Percentiles rank a stretch among this genome's conserved stretches.
Conservation (phyloP, 1,139 yeast species). For the Candida sp. region DNA sequence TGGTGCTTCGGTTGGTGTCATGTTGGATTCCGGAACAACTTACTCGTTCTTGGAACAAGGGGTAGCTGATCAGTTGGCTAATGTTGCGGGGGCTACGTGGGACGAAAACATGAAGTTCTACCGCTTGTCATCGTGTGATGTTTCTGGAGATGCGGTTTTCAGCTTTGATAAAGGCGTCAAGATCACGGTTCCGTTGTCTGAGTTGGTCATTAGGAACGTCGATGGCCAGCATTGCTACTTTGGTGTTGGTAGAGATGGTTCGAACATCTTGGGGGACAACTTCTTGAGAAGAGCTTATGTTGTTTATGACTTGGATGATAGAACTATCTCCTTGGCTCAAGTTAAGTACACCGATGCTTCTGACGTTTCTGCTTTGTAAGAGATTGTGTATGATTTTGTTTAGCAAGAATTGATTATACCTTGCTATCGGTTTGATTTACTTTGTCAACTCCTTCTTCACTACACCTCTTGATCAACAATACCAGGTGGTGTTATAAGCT, state of each 20-base stretch:
- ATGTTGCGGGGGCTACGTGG: slow-evolving; percentile 22
- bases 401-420: too few relatives aligned
- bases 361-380: slow-evolving; percentile 5
- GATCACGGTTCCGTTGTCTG: slow-evolving; percentile 33
- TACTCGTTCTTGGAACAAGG: slow-evolving; percentile 9
- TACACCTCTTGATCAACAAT: too few relatives aligned
- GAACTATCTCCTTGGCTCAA: slow-evolving; percentile 29
- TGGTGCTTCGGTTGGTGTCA: too few relatives aligned
- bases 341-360: slow-evolving; percentile 20
- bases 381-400: too few relatives aligned
- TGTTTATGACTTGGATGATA: slow-evolving; percentile 30
- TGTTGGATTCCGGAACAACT: too few relatives aligned
- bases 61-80: slow-evolving; percentile 15
- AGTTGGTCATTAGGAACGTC: slow-evolving; percentile 16
- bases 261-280: slow-evolving; percentile 27
- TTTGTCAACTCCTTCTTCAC: too few relatives aligned
- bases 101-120: slow-evolving; percentile 16
- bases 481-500: too few relatives aligned
- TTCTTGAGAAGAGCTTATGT: slow-evolving; percentile 35
- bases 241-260: slow-evolving; percentile 8
- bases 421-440: too few relatives aligned
- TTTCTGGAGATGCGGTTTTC: slow-evolving; percentile 15
- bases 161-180: slow-evolving; percentile 31
- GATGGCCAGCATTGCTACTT: slow-evolving; percentile 8
- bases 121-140: slow-evolving; percentile 8